A percentile compares a stretch with the other conserved stretches of the same genome.
phyloP scores from a whole-genome alignment of 306 rosid species.

The Sphenostylis stenocarpa region DNA sequence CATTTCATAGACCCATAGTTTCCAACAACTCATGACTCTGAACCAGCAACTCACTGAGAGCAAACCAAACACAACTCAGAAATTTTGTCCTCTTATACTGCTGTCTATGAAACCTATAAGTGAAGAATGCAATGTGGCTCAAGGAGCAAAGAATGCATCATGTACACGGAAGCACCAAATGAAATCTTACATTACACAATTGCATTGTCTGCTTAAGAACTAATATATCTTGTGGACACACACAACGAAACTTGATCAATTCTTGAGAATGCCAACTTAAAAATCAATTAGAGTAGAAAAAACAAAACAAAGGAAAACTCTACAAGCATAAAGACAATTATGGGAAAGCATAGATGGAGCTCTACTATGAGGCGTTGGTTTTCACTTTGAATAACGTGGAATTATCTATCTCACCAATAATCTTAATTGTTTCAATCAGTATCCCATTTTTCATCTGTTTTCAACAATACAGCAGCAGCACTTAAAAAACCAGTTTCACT shows the following conservation, averaged over 20 bases:
- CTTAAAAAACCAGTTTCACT: conserved; percentile 6
- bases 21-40: not conserved
- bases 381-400: conserved; percentile 15
- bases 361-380: not conserved
- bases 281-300: not conserved
- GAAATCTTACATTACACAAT: not conserved
- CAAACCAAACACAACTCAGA: not conserved
- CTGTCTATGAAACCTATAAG: not conserved
- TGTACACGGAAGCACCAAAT: not conserved
- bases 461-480: not conserved
- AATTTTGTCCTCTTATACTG: not conserved
- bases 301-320: not conserved
- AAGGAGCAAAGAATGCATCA: conserved; percentile 14
- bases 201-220: not conserved
- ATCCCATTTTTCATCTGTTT: not conserved
- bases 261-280: not conserved
- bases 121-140: not conserved
- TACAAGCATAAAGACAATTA: not conserved
- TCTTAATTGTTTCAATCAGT: conserved; percentile 7
- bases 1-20: not conserved
- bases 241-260: not conserved
- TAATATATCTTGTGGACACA: not conserved
- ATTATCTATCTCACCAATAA: not conserved
- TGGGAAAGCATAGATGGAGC: not conserved
- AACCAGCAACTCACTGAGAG: not conserved